Evolutionary conservation across 306 rosid genomes (phyloP).

Genomic region (Citrullus amarus): DNA sequence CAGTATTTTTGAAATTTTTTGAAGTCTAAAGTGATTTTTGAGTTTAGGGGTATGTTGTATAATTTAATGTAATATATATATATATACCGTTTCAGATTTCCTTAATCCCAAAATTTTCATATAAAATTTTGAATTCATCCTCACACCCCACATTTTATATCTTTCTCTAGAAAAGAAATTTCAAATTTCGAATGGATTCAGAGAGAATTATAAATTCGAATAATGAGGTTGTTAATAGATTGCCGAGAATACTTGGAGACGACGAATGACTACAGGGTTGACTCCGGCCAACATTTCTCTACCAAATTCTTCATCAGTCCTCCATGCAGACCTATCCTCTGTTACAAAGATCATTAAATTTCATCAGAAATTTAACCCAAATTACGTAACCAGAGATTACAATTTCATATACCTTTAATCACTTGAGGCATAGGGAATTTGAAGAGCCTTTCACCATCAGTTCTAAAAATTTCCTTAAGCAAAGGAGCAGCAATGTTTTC

Average conservation of each 20-base stretch:
- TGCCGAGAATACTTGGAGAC: slow-evolving; percentile 42
- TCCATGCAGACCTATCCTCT: slow-evolving; percentile 79
- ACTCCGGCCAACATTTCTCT: slow-evolving; percentile 91
- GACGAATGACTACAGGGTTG: slow-evolving; percentile 50
- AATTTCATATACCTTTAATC: slow-evolving; percentile 46
- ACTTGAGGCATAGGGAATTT: slow-evolving; percentile 77
- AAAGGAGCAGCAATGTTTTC: slow-evolving; percentile 43
- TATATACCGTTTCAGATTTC: background rate
- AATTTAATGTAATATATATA: no score
- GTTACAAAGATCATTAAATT: background rate
- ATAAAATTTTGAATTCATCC: background rate
- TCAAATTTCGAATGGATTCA: background rate
- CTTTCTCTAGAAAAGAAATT: background rate
- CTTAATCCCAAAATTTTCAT: background rate
- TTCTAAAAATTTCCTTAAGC: slow-evolving; percentile 57
- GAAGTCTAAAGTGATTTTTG: no score
- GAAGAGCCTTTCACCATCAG: slow-evolving; percentile 49
- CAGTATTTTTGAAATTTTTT: no score
- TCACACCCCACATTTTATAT: background rate
- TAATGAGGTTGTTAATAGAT: background rate
- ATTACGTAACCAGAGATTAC: background rate
- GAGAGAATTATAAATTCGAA: background rate
- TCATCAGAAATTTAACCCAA: background rate
- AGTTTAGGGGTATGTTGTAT: no score
- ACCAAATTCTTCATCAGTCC: slow-evolving; percentile 79